phyloP scores from a whole-genome alignment of 345 rosid species.

The Camelina laxa region DNA sequence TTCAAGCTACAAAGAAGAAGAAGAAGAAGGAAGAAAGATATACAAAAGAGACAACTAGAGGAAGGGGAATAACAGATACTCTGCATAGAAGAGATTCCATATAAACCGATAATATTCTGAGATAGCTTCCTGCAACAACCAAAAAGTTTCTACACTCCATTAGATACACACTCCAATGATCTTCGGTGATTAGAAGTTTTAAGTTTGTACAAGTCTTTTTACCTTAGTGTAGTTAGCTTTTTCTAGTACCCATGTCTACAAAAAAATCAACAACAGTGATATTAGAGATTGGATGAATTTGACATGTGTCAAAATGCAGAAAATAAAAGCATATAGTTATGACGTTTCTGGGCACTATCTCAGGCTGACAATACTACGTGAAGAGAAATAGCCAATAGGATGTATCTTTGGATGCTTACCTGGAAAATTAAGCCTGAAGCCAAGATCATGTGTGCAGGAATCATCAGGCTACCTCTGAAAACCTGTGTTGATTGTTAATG shows the following conservation, averaged over 20 bases:
- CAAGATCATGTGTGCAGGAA: slow-evolving; percentile 71
- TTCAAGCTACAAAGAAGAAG: slow-evolving; percentile 27
- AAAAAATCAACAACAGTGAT: slow-evolving; percentile 19
- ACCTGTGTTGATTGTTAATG: slow-evolving; percentile 64
- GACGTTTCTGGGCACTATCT: neutral
- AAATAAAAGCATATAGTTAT: neutral
- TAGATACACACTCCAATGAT: slow-evolving; percentile 17
- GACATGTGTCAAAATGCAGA: neutral
- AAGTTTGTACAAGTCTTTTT: slow-evolving; percentile 29
- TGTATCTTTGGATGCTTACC: slow-evolving; percentile 48
- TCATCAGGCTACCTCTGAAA: slow-evolving; percentile 76
- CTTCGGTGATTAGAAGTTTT: neutral
- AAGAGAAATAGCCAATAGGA: neutral
- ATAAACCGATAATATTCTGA: slow-evolving; percentile 76
- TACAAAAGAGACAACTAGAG: slow-evolving; percentile 46
- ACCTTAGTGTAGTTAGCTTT: slow-evolving; percentile 85
- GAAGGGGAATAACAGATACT: slow-evolving; percentile 85
- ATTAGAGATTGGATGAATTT: slow-evolving; percentile 14
- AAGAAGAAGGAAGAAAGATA: slow-evolving; percentile 1
- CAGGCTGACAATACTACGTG: too few species aligned
- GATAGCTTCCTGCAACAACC: slow-evolving; percentile 79
- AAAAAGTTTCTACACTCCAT: slow-evolving; percentile 23
- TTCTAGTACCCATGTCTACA: slow-evolving; percentile 80
- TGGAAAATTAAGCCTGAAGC: slow-evolving; percentile 83
- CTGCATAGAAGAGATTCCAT: slow-evolving; percentile 94